Evolutionary conservation across 1,284 basidiomycete species (phyloP), one percentile per base, ranked within the genome.

Genomic region (Vanrija humicola): DNA sequence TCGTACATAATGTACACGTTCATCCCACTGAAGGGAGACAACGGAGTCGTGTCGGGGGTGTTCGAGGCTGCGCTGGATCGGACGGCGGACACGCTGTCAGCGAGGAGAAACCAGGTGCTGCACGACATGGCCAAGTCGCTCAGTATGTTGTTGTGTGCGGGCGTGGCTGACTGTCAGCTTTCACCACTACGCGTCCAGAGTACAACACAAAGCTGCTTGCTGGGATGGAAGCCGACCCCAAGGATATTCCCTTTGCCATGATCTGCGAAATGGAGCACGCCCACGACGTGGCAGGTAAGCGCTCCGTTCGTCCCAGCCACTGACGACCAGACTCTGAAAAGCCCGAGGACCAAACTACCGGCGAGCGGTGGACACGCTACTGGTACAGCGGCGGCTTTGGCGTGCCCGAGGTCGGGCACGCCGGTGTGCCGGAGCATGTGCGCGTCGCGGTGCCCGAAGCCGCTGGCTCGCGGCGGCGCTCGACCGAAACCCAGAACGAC

Each of bases 31-130:
- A 43, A 44, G 42, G 9, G 9, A 8, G 49, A 38, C 40, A 42
- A 50, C 21, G 46, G 46, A 39, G 19, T 6, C 15, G 55, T 61
- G 3, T 59, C 66, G 43, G 69, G 65, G 5, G 73, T 74, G 6
- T 70, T 67, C 64, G 72, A 75, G 45, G 68, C 68, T 9, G 70
- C 70, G 5, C 63, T 68, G 38, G 63, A 71, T 15, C 71, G 67
- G 2, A 56, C 54, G 7, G 55, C 62, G 14, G 71, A 70, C 43
- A 70, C 71, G 10, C 26, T 69, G 25, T 64, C 60, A 3, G 64
- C 69, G 40, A 46, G 68, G 48, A 56, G 69, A 5, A 43, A 66
- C 38, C 58, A 59, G 0, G 62, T 65, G 6, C 63, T 71, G 0
- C 52, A 68, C 38, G 69, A 70, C 23, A 69, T 75, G 62, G 67